Evolutionary conservation across 768 basidiomycete genomes (phyloP), one percentile per base, ranked within the genome.

Genomic region (Tylopilus subfusipes): DNA sequence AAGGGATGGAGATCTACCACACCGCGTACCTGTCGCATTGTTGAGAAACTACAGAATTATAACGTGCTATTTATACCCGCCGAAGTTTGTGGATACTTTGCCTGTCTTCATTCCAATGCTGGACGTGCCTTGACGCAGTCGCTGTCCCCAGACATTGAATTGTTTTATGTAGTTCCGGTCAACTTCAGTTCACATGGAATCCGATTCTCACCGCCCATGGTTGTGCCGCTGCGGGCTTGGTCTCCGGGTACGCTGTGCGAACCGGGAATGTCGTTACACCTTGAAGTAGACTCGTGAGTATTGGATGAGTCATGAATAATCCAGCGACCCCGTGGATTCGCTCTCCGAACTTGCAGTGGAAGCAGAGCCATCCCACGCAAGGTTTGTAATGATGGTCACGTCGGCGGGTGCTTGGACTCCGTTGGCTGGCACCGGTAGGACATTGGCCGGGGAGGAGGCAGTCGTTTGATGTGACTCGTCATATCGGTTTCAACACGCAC

Each of bases 211-310:
- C 61, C 57, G 67, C 58, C 65, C 25, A 27, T 50, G 53, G 52
- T 48, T 21, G 55, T 55, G 22, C 48, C 27, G 33, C 33, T 48
- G 51, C 66, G 65, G 66, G 55, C 58, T 50, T 10, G 33, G 61
- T 66, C 50, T 33, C 66, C 61, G 58, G 31, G 12, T 22, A 44
- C 44, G 65, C 65, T 67, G 67, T 67, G 65, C 45, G 44, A 55
- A 45, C 21, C 30, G 25, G 19, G 36, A 18, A 46, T 24, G 51
- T 31, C 21, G 30, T 52, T 38, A 33, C 40, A 14, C 4, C 42
- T 21, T 21, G 10, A 21, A 43, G 36, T 38, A 19, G n/a, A 38
- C 22, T n/a, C 21, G 22, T 21, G 61, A 38, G 38, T 38, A n/a
- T 19, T 38, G 38, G 8, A 30, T 46, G 61, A 38, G 38, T 38